Percentiles rank a stretch among this genome's conserved stretches.
Evolutionary conservation across 2,329 filamentous ascomycete genomes (phyloP).

Genomic region (Thyridium curvatum): DNA sequence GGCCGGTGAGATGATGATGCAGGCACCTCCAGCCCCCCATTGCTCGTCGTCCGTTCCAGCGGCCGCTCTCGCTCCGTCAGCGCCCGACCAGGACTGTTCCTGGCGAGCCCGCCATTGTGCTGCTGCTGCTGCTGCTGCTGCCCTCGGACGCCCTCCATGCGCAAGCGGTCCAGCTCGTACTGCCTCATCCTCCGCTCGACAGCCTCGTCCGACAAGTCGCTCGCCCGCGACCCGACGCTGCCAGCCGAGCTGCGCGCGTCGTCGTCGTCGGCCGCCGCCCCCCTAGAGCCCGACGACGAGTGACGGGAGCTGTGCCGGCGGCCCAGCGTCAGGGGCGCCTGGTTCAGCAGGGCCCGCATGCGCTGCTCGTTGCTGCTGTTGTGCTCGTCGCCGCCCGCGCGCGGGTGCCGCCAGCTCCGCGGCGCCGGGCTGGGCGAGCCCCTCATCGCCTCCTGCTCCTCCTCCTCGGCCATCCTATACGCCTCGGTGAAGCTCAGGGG

Average conservation of each 20-base stretch:
- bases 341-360: conserved; percentile 12
- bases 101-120: conserved; percentile 25
- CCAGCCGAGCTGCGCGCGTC: conserved; percentile 8
- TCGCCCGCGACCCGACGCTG: conserved; percentile 10
- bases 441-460: conserved; percentile 25
- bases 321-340: conserved; percentile 15
- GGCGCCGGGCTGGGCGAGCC: conserved; percentile 47
- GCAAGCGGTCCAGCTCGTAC: conserved; percentile 17
- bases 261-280: conserved; percentile 8
- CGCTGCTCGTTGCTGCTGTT: conserved; percentile 8
- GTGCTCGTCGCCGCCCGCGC: conserved; percentile 21
- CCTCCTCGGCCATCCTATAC: conserved; percentile 27
- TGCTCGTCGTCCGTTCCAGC: conserved; percentile 26
- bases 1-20: conserved; percentile 13
- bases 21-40: conserved; percentile 20
- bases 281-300: not conserved
- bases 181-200: conserved; percentile 21
- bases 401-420: conserved; percentile 31
- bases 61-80: conserved; percentile 27
- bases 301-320: conserved; percentile 11
- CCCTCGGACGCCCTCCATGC: conserved; percentile 13
- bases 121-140: no score
- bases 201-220: conserved; percentile 18
- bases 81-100: conserved; percentile 21
- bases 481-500: conserved; percentile 36